These are phyloP conservation scores for Fusarium nodosum DNA, from an alignment of 2,329 filamentous ascomycete genomes.

Conservation along the genomic window DNA sequence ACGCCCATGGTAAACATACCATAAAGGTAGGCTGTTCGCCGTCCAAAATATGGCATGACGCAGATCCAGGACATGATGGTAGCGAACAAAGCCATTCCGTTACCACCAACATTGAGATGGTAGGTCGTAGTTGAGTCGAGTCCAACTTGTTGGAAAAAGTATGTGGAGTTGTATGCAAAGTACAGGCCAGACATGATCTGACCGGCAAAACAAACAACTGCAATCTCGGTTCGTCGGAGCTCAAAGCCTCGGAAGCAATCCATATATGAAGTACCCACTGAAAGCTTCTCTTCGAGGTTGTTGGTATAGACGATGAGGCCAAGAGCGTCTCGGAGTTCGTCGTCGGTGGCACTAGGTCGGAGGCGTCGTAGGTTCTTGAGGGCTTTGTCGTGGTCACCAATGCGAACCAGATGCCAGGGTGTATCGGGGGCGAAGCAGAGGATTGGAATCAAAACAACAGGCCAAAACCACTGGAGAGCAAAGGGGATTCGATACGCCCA, in stretches of 20 bases:
- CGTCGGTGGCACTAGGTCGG: constrained; percentile 47
- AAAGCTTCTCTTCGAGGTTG: constrained; percentile 55
- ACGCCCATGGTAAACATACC: constrained; percentile 59
- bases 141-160: constrained; percentile 58
- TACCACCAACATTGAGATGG: constrained; percentile 57
- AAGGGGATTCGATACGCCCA: constrained; percentile 64
- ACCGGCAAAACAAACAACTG: constrained; percentile 54
- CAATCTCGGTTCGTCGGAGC: constrained; percentile 57
- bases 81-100: constrained; percentile 58
- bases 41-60: constrained; percentile 59
- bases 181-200: constrained; percentile 55
- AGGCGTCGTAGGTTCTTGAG: constrained; percentile 53
- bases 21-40: constrained; percentile 60
- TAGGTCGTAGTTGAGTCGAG: constrained; percentile 51
- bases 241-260: constrained; percentile 62
- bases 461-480: constrained; percentile 64
- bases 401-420: constrained; percentile 60
- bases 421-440: constrained; percentile 62
- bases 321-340: constrained; percentile 54
- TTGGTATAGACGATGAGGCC: constrained; percentile 61
- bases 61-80: constrained; percentile 60
- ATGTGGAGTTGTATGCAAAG: constrained; percentile 59
- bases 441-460: constrained; percentile 57
- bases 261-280: constrained; percentile 56
- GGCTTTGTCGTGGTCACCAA: constrained; percentile 53